Base-by-base conservation (phyloP, 768 basidiomycete species). In the Hygrocybe coccinea region DNA sequence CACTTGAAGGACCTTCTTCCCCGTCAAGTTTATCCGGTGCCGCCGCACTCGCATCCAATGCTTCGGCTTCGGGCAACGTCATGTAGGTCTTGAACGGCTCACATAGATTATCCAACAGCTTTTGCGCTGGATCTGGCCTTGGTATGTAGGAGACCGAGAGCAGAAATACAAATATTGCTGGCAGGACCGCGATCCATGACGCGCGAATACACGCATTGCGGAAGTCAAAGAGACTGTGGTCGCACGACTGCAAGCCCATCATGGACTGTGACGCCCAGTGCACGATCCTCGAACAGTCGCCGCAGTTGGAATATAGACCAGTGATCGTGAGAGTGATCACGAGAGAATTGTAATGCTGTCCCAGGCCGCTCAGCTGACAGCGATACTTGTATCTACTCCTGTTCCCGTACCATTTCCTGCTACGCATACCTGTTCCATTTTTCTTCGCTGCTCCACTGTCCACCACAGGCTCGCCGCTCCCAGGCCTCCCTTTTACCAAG, bases 41-140 rank as follows among this genome's bases (percentile, higher is more conserved):
- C 41, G 55, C 38, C 21, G 60, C 51, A 47, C 56, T 61, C 22
- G 60, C 62, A 49, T 73, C 71, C 29, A 83, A 63, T 0, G 78
- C 78, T 61, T 83, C 82, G 14, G 83, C 83, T 62, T 85, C 84
- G 34, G 70, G 70, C 2, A 86, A 70, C 2, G 79, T 74, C 24
- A 86, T 50, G 61, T 76, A 85, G 0, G 62, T 49, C 37, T 61
- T 43, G 59, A 84, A 75, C 14, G 77, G 69, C 6, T 58, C 44
- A 43, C 65, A 64, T 52, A 74, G 19, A 7, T 15, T 5, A 22
- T 52, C 37, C 21, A 41, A 43, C 51, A 70, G 4, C n/a, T 59
- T 68, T 36, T 62, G 63, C 49, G 61, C 38, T 29, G 54, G 59
- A 41, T 35, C 60, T 47, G 68, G 76, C 10, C 62, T 52, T 19